Evolutionary conservation across 192 early-diverging fungal species (phyloP).

Genomic region (Phlyctochytrium arcticum): DNA sequence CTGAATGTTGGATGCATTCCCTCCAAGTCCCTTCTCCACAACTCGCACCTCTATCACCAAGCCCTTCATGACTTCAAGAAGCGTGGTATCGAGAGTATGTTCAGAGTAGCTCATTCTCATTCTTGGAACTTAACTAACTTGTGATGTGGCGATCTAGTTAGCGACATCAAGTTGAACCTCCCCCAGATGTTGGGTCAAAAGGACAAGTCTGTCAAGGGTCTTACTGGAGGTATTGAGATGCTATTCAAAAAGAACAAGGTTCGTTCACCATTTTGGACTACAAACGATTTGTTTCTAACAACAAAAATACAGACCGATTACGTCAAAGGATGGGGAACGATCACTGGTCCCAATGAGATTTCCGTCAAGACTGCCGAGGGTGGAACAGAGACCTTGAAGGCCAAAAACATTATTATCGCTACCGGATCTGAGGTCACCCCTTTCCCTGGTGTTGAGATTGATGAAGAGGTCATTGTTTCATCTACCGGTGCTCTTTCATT

Average conservation of each 20-base stretch:
- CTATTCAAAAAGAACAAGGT: constrained; percentile 99
- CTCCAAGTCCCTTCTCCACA: constrained; percentile 97
- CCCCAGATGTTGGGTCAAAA: constrained; percentile 86
- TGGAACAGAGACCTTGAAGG: constrained; percentile 61
- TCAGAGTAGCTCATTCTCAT: neutral
- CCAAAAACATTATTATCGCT: constrained; percentile 98
- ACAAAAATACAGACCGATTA: constrained; percentile 59
- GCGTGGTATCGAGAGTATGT: constrained; percentile 84
- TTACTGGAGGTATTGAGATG: constrained; percentile 89
- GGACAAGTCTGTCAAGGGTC: constrained; percentile 77
- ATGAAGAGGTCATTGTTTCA: constrained; percentile 93
- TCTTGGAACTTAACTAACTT: too few species aligned
- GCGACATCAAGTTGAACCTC: constrained; percentile 81
- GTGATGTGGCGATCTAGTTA: too few species aligned
- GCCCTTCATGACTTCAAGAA: constrained; percentile 86
- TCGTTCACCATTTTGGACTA: neutral
- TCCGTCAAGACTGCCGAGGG: constrained; percentile 80
- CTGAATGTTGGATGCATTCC: constrained; percentile 99
- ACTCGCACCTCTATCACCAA: constrained; percentile 95
- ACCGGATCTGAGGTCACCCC: constrained; percentile 93
- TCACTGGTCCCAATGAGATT: constrained; percentile 75
- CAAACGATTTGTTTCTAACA: neutral
- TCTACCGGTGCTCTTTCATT: constrained; percentile 97
- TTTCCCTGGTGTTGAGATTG: constrained; percentile 92
- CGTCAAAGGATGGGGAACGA: constrained; percentile 85